These are phyloP conservation scores for Pyrus pyrifolia DNA, from an alignment of 306 rosid genomes.

Conservation along the genomic window DNA sequence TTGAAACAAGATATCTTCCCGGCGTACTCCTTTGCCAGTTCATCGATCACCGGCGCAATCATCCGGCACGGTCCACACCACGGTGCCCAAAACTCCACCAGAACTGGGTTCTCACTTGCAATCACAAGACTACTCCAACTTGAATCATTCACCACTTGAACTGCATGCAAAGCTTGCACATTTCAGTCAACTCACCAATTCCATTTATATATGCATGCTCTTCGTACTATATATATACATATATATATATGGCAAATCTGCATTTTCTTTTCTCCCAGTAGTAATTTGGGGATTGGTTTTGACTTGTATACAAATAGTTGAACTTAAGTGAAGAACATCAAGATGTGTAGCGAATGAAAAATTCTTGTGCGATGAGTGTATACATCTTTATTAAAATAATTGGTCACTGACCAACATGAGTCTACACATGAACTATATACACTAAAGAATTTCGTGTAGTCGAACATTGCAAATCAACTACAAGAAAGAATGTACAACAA, in stretches of 20 bases:
- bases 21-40: conserved; percentile 68
- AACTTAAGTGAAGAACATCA: not conserved
- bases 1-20: conserved; percentile 66
- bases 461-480: not conserved
- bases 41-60: conserved; percentile 76
- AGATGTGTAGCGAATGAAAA: not conserved
- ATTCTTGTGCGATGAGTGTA: not conserved
- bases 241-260: not conserved
- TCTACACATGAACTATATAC: not conserved
- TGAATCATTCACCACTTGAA: conserved; percentile 60
- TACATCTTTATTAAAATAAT: not conserved
- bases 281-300: not conserved
- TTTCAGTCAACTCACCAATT: not conserved
- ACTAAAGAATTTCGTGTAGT: not conserved
- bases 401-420: not conserved
- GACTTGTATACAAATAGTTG: not conserved
- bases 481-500: not conserved
- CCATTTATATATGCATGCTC: not conserved
- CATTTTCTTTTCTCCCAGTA: not conserved
- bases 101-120: conserved; percentile 59
- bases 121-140: conserved; percentile 68
- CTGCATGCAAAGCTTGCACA: conserved; percentile 47
- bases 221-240: no score
- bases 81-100: conserved; percentile 95
- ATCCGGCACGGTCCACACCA: conserved; percentile 96